A percentile compares a stretch with the other conserved stretches of the same genome.
Evolutionary conservation across 1,284 basidiomycete genomes (phyloP).

Genomic region (Earliella scabrosa): DNA sequence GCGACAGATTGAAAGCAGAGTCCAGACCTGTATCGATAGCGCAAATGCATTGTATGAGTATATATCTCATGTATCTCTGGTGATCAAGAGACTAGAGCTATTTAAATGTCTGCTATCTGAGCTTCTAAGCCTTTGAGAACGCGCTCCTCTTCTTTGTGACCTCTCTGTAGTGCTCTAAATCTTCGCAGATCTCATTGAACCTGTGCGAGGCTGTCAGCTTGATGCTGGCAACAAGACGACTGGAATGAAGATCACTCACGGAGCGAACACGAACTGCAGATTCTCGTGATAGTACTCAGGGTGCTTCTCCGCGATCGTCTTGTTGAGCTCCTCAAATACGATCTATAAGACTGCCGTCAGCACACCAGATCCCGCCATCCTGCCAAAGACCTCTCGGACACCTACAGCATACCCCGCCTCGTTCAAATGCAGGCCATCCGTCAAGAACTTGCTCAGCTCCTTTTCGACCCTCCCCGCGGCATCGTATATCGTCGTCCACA

Average conservation of each 20-base stretch:
- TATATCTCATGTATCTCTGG: background rate
- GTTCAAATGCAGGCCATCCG: conserved; percentile 83
- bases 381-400: background rate
- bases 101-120: too few species aligned
- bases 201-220: background rate
- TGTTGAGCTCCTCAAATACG: conserved; percentile 64
- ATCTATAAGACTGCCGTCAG: conserved; percentile 47
- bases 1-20: background rate
- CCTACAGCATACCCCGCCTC: conserved; percentile 70
- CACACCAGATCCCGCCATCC: background rate
- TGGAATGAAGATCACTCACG: conserved; percentile 1
- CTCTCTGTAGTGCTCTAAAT: conserved; percentile 14
- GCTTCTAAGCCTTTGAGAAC: background rate
- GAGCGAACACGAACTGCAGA: conserved; percentile 51
- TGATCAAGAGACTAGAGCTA: too few species aligned
- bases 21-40: background rate
- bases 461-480: conserved; percentile 63
- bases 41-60: background rate
- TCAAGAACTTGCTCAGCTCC: conserved; percentile 53
- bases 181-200: conserved; percentile 20
- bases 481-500: conserved; percentile 71
- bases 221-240: background rate
- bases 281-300: conserved; percentile 75
- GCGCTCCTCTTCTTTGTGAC: conserved; percentile 21
- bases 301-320: conserved; percentile 57